Evolutionary conservation across 2,329 filamentous ascomycete genomes (phyloP), one percentile per base, ranked within the genome.

Genomic region (Polychaeton citri): DNA sequence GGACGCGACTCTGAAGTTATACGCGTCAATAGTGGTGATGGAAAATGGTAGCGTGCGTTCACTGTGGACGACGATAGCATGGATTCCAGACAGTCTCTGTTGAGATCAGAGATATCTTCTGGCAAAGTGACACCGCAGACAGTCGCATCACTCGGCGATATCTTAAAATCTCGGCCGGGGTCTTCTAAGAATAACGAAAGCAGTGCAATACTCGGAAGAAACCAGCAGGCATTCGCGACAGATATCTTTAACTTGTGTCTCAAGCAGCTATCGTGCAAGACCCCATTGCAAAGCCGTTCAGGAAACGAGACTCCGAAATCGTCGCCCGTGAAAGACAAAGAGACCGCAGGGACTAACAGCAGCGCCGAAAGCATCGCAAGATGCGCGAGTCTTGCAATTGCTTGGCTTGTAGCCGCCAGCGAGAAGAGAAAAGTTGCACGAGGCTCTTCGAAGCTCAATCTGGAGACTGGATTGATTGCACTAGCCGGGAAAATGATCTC

Each of bases 381-480:
- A 58, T 86, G 81, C 48, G 72, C 77, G 5, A 69, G 79, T 7
- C 56, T 72, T 19, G 79, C 78, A 2, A 83, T 87, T 49, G 61
- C 69, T 5, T 76, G 73, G 34, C 61, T 87, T 26, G 67, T 78
- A 34, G 64, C 68, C 19, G 49, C 75, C 17, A 71, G 80, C 34
- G 63, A 58, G 19, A 53, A 55, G 15, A 63, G 69, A 18, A 60
- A 69, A 1, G 60, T 69, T 5, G 64, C 68, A 6, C 59, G 74
- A 7, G 59, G 68, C 7, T 61, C 77, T n/a, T 68, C 74, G 1
- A 68, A 72, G 31, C 60, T 81, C 26, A 80, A 87, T 50, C 57
- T 87, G 3, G 82, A 87, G 52, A 76, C 67, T 40, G 82, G 81
- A 36, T 81, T 83, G 67, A 72, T 79, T 12, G 74, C 77, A 0